phyloP scores from a whole-genome alignment of 164 flowering plant species.

The Vitis amurensis region DNA sequence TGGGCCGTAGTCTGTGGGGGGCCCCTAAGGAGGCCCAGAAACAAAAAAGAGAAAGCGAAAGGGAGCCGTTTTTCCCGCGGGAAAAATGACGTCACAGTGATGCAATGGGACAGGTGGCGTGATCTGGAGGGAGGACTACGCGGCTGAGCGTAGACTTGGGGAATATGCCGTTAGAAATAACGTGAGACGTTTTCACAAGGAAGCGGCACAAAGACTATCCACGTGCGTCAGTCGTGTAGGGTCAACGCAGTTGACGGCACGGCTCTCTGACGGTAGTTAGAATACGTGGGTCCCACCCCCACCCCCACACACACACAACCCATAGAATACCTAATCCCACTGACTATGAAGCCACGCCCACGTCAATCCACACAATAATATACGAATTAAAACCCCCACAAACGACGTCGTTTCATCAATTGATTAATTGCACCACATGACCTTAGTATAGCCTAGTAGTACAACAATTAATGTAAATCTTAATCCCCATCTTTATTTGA shows the following conservation, averaged over 20 bases:
- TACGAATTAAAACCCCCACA: too few relatives aligned
- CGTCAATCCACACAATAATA: slow-evolving; percentile 2
- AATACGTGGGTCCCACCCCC: background rate
- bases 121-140: background rate
- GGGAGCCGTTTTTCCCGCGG: slow-evolving; percentile 29
- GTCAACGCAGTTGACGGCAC: slow-evolving; percentile 44
- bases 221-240: slow-evolving; percentile 22
- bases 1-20: background rate
- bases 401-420: too few relatives aligned
- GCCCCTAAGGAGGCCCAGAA: background rate
- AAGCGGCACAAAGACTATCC: slow-evolving; percentile 3
- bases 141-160: background rate
- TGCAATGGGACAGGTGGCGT: slow-evolving; percentile 9
- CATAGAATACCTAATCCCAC: slow-evolving; percentile 29
- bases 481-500: too few relatives aligned
- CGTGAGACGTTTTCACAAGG: slow-evolving; percentile 2
- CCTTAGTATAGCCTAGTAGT: too few relatives aligned
- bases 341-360: slow-evolving; percentile 17
- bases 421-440: too few relatives aligned
- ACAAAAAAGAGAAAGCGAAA: slow-evolving; percentile 12
- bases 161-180: slow-evolving; percentile 5
- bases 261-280: slow-evolving; percentile 32
- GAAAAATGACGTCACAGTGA: slow-evolving; percentile 17
- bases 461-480: too few relatives aligned
- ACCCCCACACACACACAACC: too few relatives aligned